Evolutionary conservation across 345 rosid genomes (phyloP), one percentile per base, ranked within the genome.

Genomic region (Rubroshorea leprosula): DNA sequence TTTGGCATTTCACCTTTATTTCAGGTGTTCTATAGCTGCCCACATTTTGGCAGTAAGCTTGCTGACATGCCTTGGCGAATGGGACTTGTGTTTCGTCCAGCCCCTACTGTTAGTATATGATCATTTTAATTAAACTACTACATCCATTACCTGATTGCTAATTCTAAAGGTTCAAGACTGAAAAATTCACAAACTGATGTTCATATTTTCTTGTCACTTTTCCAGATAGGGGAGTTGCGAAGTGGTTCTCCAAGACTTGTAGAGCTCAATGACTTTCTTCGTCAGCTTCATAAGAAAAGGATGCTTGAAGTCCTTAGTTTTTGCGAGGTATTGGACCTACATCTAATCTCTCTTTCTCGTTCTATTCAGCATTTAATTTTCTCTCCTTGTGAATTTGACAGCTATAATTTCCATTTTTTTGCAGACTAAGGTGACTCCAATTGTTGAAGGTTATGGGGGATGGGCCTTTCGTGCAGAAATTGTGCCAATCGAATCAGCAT

Each of bases 41-140:
- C 97, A 49, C 97, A 89, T 73, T 93, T 93, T 61, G 99, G 99
- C 51, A 93, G 99, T 79, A 89, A 84, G 69, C 79, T 93, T 58
- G 99, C 99, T 45, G 99, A 93, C 71, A 80, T 93, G 97, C 99
- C 97, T 14, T 93, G 96, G 97, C 85, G 94, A 63, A 89, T 89
- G 96, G 97, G 97, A 60, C 90, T 89, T 27, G 95, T 93, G 64
- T 60, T 89, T 21, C 97, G 99, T 17, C 97, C 97, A 1, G 99
- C 96, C 66, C 99, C 99, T 71, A 77, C 83, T 55, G 97, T 93
- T 21, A 78, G 99, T 78, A 67, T 19, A 29, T 16, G 55, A 26
- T 55, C 8, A 29, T 20, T 41, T 15, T 62, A 24, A 35, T 11
- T 46, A 14, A 13, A 15, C 14, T n/a, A n/a, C n/a, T n/a, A n/a